Evolutionary conservation across 345 rosid species (phyloP).

Genomic region (Erodium maritimum): DNA sequence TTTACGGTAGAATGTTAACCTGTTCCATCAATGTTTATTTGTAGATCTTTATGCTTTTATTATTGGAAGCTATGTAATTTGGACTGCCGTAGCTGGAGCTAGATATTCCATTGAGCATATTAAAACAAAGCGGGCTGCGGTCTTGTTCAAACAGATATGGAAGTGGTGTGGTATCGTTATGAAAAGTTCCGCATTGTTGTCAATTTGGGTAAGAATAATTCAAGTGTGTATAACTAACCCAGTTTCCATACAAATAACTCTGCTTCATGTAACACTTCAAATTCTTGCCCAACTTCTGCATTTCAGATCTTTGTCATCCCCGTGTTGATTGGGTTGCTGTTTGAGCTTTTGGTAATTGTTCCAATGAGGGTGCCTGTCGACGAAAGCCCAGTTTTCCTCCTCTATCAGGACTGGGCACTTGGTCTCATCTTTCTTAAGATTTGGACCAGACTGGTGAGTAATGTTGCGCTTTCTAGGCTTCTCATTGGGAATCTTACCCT

Average conservation of each 20-base stretch:
- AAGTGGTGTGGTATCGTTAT: constrained; percentile 82
- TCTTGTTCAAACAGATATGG: constrained; percentile 63
- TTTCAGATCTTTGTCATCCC: constrained; percentile 84
- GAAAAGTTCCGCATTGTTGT: constrained; percentile 70
- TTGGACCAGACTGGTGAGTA: constrained; percentile 89
- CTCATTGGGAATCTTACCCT: background rate
- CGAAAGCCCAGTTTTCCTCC: constrained; percentile 97
- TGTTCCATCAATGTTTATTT: constrained; percentile 7
- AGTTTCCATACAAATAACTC: background rate
- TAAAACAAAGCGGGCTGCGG: constrained; percentile 56
- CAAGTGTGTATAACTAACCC: no score
- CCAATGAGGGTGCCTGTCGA: constrained; percentile 99
- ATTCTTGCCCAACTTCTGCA: constrained; percentile 1
- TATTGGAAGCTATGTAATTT: constrained; percentile 88
- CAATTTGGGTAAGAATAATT: constrained; percentile 68
- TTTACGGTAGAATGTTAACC: background rate
- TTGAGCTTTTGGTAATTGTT: constrained; percentile 95
- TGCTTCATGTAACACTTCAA: no score
- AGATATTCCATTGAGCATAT: constrained; percentile 76
- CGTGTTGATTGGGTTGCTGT: constrained; percentile 82
- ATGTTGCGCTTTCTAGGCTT: background rate
- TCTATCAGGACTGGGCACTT: constrained; percentile 98
- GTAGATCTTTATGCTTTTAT: constrained; percentile 87
- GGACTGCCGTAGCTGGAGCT: constrained; percentile 82
- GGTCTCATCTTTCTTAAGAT: constrained; percentile 96